Percentiles rank a stretch among this genome's conserved stretches.
Evolutionary conservation across 176 grass and related monocot species (phyloP).

Genomic region (Bolboschoenus planiculmis): DNA sequence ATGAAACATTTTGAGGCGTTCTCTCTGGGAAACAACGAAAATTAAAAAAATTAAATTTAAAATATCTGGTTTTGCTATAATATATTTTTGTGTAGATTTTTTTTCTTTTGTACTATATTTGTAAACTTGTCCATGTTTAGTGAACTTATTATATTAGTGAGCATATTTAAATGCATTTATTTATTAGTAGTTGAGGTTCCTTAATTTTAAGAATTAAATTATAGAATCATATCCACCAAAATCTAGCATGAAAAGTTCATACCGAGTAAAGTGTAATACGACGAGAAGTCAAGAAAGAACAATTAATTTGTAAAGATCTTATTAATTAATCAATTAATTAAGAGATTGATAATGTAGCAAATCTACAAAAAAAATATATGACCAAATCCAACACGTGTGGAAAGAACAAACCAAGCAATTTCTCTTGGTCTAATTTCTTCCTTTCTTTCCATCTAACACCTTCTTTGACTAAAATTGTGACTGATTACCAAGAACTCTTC

Average conservation of each 20-base stretch:
- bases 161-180: background rate
- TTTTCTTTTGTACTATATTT: background rate
- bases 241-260: background rate
- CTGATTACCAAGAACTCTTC: background rate
- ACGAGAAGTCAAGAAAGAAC: background rate
- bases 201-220: background rate
- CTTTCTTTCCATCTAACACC: background rate
- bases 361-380: conserved; percentile 1
- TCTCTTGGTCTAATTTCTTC: background rate
- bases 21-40: background rate
- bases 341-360: background rate
- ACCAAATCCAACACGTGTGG: conserved; percentile 1
- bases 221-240: background rate
- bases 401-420: background rate
- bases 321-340: background rate
- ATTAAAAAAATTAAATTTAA: background rate
- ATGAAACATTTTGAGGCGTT: background rate
- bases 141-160: background rate
- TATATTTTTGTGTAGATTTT: background rate
- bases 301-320: background rate
- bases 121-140: background rate
- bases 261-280: background rate
- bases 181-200: background rate
- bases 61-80: background rate
- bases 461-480: conserved; percentile 7